Conservation (phyloP, 441 rosid species). For the Dalechampia spathulata region DNA sequence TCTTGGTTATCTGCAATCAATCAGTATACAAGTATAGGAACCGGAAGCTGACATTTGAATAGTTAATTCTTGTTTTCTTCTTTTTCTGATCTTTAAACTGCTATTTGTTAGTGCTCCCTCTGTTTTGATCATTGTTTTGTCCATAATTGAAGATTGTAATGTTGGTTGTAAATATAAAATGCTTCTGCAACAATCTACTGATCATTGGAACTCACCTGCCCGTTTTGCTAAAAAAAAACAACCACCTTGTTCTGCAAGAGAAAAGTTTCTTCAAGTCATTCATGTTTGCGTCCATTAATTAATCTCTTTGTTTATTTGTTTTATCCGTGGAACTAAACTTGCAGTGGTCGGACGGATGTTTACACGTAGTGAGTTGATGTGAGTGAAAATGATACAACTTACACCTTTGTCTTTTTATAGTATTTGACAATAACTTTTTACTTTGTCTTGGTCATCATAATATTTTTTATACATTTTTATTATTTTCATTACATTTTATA, state of each 20-base stretch:
- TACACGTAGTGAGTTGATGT: too few species aligned
- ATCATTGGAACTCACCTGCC: not conserved
- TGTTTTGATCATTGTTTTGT: not conserved
- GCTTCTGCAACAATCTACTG: not conserved
- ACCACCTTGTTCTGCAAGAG: not conserved
- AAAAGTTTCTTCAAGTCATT: too few species aligned
- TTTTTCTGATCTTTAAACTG: not conserved
- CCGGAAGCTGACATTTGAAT: conserved; percentile 44
- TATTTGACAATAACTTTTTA: too few species aligned
- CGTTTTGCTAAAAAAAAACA: not conserved
- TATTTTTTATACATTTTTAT: too few species aligned
- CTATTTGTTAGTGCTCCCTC: not conserved
- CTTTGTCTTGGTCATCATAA: too few species aligned
- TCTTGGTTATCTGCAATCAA: conserved; percentile 78
- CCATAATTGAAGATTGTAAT: conserved; percentile 7
- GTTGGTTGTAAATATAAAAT: conserved; percentile 12
- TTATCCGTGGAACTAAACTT: too few species aligned
- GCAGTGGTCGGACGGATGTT: too few species aligned
- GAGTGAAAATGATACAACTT: too few species aligned
- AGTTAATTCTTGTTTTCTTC: not conserved
- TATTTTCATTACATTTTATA: too few species aligned
- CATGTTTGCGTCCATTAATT: too few species aligned
- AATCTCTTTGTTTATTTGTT: too few species aligned
- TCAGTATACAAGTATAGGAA: conserved; percentile 53
- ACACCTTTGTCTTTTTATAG: too few species aligned